Percentiles rank a stretch among this genome's conserved stretches.
These are phyloP conservation scores for Rhynchospora breviuscula DNA, from an alignment of 176 grass and related monocot genomes.

Conservation along the genomic window DNA sequence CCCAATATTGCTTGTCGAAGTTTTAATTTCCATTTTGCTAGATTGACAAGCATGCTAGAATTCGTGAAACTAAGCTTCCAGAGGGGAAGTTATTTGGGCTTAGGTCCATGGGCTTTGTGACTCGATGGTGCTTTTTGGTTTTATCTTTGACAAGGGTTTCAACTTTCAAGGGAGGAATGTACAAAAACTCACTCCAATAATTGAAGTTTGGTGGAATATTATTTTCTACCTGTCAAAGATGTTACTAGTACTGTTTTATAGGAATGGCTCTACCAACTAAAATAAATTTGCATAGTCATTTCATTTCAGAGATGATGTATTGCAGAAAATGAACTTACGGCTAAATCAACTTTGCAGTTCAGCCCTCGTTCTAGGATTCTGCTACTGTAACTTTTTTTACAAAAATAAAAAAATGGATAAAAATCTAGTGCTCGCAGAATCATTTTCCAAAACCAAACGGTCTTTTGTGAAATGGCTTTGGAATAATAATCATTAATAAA, in stretches of 20 bases:
- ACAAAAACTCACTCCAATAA: conserved; percentile 7
- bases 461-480: background rate
- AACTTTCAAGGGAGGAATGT: too few relatives aligned
- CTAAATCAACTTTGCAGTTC: background rate
- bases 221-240: conserved; percentile 5
- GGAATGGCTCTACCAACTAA: background rate
- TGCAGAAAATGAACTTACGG: background rate
- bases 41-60: background rate
- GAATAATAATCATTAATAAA: background rate
- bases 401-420: background rate
- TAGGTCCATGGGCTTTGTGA: conserved; percentile 15
- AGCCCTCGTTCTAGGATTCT: background rate
- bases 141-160: background rate
- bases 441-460: background rate
- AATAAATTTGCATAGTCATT: background rate
- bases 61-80: background rate
- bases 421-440: background rate
- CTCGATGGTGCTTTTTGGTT: background rate
- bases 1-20: background rate
- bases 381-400: background rate
- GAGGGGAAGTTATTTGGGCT: background rate
- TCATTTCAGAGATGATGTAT: background rate
- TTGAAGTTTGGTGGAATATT: conserved; percentile 25
- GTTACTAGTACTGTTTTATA: background rate
- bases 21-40: background rate